A percentile compares a stretch with the other conserved stretches of the same genome.
Conservation (phyloP, 306 rosid genomes). For the Dalbergia oliveri region DNA sequence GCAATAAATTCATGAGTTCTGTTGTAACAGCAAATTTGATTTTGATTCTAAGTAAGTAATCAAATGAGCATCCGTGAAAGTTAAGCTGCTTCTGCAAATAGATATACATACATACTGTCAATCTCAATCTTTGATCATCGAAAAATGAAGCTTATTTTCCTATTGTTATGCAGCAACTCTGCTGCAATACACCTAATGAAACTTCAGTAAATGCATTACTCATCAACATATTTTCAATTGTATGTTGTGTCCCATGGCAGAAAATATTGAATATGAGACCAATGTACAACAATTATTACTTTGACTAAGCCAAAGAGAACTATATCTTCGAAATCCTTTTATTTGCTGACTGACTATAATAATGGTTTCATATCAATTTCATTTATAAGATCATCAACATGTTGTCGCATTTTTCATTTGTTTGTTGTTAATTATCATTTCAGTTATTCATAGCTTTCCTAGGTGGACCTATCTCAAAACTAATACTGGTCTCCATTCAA, state of each 20-base stretch:
- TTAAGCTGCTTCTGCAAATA: background rate
- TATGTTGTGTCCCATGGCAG: background rate
- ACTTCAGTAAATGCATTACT: background rate
- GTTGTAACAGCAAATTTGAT: background rate
- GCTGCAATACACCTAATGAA: too few species aligned
- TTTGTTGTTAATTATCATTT: background rate
- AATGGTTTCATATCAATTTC: background rate
- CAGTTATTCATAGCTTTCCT: background rate
- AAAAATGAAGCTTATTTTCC: background rate
- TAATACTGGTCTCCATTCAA: background rate
- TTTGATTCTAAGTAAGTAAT: background rate
- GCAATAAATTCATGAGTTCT: background rate
- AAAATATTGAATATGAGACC: background rate
- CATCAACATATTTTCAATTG: background rate
- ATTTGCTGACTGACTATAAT: too few species aligned
- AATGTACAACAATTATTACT: background rate
- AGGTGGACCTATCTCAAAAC: background rate
- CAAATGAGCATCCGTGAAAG: background rate
- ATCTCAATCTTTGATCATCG: background rate
- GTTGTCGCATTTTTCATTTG: background rate
- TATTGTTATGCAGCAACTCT: background rate
- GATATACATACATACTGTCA: too few species aligned
- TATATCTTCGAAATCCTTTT: background rate
- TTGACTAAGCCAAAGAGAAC: background rate
- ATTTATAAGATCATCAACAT: background rate